These are phyloP conservation scores for Leptographium flavum DNA, from an alignment of 2,329 filamentous ascomycete species.

Conservation along the genomic window DNA sequence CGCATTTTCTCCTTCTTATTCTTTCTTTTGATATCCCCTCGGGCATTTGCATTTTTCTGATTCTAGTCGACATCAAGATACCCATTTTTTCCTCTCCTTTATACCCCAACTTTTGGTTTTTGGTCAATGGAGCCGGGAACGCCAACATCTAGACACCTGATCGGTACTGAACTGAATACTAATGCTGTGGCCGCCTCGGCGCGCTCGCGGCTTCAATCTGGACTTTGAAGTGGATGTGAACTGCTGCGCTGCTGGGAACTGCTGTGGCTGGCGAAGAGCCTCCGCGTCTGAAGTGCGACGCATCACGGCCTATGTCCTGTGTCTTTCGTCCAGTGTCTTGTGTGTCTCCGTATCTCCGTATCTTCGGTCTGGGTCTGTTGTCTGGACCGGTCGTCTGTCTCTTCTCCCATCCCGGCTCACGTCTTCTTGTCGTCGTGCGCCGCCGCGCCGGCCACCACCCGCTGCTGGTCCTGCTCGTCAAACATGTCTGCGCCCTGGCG, in stretches of 20 bases:
- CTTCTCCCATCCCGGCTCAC: neutral
- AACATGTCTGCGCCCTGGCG: conserved; percentile 54
- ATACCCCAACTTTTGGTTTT: neutral
- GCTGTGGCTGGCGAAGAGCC: too few species aligned
- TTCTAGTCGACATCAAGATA: conserved; percentile 6
- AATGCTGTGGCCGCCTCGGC: neutral
- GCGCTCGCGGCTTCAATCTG: too few species aligned
- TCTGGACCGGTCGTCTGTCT: too few species aligned
- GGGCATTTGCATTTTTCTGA: conserved; percentile 1
- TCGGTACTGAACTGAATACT: neutral
- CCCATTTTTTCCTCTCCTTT: conserved; percentile 6
- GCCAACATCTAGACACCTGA: neutral
- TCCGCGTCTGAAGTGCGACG: too few species aligned
- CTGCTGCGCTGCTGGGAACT: too few species aligned
- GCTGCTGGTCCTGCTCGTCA: conserved; percentile 27
- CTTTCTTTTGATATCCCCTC: conserved; percentile 7
- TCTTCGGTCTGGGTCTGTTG: too few species aligned
- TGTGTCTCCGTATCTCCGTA: too few species aligned
- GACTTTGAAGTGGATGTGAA: too few species aligned
- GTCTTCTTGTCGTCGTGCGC: neutral
- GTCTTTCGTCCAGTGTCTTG: too few species aligned
- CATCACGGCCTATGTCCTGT: too few species aligned
- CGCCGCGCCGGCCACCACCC: conserved; percentile 12
- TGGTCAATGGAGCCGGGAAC: neutral
- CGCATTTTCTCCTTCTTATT: conserved; percentile 3